Evolutionary conservation across 2,329 filamentous ascomycete species (phyloP).

Genomic region (Ophiostoma novo-ulmi): DNA sequence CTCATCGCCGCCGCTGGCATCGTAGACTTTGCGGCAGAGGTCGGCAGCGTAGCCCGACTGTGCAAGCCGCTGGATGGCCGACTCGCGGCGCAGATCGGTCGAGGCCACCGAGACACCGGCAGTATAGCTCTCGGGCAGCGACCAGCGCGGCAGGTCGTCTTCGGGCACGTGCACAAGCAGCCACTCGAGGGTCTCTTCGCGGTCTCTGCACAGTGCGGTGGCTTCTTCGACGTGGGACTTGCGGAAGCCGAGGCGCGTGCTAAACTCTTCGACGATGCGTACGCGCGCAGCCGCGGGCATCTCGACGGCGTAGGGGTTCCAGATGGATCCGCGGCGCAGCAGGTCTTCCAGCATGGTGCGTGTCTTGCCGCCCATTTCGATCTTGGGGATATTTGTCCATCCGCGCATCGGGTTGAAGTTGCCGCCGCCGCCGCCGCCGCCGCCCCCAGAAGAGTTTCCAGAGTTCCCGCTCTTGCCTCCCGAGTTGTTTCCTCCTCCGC

Average conservation of each 20-base stretch:
- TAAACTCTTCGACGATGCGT: conserved; percentile 65
- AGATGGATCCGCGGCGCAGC: conserved; percentile 70
- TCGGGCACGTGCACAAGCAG: conserved; percentile 94
- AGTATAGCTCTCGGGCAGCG: conserved; percentile 83
- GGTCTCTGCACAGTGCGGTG: conserved; percentile 77
- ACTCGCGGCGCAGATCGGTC: conserved; percentile 74
- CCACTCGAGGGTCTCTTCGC: conserved; percentile 93
- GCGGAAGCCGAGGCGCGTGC: conserved; percentile 73
- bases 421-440: conserved; percentile 27
- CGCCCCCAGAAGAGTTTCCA: background rate
- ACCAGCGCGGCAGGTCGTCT: conserved; percentile 90
- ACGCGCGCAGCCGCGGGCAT: conserved; percentile 56
- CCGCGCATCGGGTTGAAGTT: conserved; percentile 52
- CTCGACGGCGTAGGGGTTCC: conserved; percentile 74
- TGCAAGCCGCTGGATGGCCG: conserved; percentile 73
- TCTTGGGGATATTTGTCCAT: conserved; percentile 80
- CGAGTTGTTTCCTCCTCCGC: conserved; percentile 27
- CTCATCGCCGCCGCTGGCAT: conserved; percentile 67
- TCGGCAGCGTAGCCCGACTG: conserved; percentile 81
- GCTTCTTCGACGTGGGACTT: conserved; percentile 85
- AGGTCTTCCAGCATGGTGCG: conserved; percentile 73
- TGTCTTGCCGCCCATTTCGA: conserved; percentile 84
- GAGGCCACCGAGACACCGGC: conserved; percentile 84
- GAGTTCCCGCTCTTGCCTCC: background rate
- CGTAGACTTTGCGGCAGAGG: conserved; percentile 72